Conservation (phyloP, 2,329 filamentous ascomycete species). For the Phaeosphaeriaceae sp. region DNA sequence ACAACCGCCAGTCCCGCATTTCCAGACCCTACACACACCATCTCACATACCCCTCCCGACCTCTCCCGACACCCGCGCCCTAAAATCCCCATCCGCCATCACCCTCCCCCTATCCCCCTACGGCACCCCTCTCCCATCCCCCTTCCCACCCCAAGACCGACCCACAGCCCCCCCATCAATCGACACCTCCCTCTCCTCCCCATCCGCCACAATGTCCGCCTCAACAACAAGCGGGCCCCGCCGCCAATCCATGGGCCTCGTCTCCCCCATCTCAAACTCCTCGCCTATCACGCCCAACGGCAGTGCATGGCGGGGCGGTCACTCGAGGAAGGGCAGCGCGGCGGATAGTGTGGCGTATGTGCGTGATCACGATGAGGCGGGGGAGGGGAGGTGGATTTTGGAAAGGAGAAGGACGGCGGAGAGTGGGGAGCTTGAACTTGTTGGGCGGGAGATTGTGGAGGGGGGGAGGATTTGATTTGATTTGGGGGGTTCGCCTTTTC, state of each 20-base stretch:
- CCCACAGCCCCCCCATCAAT: constrained; percentile 28
- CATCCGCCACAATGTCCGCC: constrained; percentile 23
- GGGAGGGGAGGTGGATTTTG: constrained; percentile 68
- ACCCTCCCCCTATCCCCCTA: constrained; percentile 31
- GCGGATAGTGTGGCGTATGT: constrained; percentile 74
- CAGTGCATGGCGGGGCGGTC: constrained; percentile 36
- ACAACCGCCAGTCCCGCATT: constrained; percentile 24
- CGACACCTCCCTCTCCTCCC: constrained; percentile 35
- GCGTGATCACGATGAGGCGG: constrained; percentile 65
- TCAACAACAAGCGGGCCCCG: constrained; percentile 29
- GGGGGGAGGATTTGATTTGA: constrained; percentile 51
- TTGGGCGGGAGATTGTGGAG: constrained; percentile 69
- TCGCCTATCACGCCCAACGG: constrained; percentile 41
- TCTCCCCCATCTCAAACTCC: constrained; percentile 41
- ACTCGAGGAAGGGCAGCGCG: constrained; percentile 54
- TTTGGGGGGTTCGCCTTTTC: not conserved
- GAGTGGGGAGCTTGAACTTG: constrained; percentile 68
- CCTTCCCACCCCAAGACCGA: constrained; percentile 27
- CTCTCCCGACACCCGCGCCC: constrained; percentile 14
- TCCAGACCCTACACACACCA: constrained; percentile 21
- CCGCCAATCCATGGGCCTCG: constrained; percentile 39
- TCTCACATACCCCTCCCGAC: constrained; percentile 14
- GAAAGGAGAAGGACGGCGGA: constrained; percentile 71
- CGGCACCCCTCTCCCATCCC: constrained; percentile 32
- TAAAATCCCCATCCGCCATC: constrained; percentile 28